Percentiles rank a stretch among this genome's conserved stretches.
Conservation (phyloP, 495 filamentous ascomycete species). For the Viridothelium virens region DNA sequence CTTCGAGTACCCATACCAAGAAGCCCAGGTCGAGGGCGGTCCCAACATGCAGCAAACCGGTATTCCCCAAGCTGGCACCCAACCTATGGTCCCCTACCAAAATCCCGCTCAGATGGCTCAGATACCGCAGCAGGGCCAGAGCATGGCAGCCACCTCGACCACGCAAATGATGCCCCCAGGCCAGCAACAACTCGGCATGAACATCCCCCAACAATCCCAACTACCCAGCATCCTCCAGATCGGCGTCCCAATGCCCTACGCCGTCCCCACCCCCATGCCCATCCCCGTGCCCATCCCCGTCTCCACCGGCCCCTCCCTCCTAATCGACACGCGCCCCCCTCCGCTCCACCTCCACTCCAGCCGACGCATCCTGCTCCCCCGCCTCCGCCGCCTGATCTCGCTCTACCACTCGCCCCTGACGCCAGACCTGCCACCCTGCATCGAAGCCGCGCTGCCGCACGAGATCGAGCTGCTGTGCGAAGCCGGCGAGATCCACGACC, state of each 20-base stretch:
- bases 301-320: background rate
- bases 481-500: too few relatives aligned
- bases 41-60: background rate
- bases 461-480: too few relatives aligned
- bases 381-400: background rate
- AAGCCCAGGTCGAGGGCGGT: background rate
- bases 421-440: background rate
- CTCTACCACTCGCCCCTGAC: background rate
- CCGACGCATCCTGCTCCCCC: background rate
- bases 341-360: background rate
- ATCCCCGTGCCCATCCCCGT: background rate
- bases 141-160: background rate
- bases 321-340: background rate
- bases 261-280: background rate
- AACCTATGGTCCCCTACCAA: background rate
- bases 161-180: background rate
- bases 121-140: background rate
- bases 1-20: conserved; percentile 8
- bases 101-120: background rate
- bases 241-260: background rate
- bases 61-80: background rate
- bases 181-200: background rate
- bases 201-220: background rate
- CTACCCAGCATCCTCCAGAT: background rate
- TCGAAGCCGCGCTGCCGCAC: background rate